Evolutionary conservation across 2,329 filamentous ascomycete genomes (phyloP), one percentile per base, ranked within the genome.

Genomic region (Gyromitra esculenta): DNA sequence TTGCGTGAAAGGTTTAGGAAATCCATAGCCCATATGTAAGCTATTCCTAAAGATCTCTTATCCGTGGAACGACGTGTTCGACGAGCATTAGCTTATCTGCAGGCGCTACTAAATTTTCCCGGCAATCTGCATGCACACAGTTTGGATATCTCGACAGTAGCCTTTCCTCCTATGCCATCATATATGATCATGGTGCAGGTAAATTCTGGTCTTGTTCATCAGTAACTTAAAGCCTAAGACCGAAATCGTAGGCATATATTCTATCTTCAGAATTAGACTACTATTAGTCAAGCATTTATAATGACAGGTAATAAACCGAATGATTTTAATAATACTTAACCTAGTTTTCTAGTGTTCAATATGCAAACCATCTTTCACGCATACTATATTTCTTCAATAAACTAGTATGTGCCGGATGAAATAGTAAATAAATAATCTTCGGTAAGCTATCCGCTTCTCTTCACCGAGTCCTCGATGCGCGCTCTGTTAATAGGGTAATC

Each of bases 401-500:
- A 3, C 25, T 31, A 31, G 25, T 31, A 31, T 31, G 25, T 31
- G 2, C 25, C 25, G 25, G 25, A 31, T 31, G 25, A 31, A 31
- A 31, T 31, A 31, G 4, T 31, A 31, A 31, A 31, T 31, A 31
- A 31, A 31, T 31, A 31, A 31, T 31, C 1, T 21, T 43, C 45
- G 64, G 62, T 39, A 39, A 62, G 21, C 15, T 59, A 43, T 62
- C 59, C 68, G 70, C 56, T 15, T 45, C 59, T 52, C 7, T 15
- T 13, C 31, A 31, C 25, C 25, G 25, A 31, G 5, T 15, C 43
- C 13, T 41, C 15, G 21, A 21, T 56, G 31, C 45, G 18, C 63
- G 13, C 37, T 52, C 43, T 59, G 43, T 60, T 62, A 62, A 6
- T 62, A 48, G 45, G 56, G 69, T 43, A 62, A 60, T 74, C 65